Evolutionary conservation across 2,329 filamentous ascomycete genomes (phyloP), one percentile per base, ranked within the genome.

Genomic region (Didymella segeticola): DNA sequence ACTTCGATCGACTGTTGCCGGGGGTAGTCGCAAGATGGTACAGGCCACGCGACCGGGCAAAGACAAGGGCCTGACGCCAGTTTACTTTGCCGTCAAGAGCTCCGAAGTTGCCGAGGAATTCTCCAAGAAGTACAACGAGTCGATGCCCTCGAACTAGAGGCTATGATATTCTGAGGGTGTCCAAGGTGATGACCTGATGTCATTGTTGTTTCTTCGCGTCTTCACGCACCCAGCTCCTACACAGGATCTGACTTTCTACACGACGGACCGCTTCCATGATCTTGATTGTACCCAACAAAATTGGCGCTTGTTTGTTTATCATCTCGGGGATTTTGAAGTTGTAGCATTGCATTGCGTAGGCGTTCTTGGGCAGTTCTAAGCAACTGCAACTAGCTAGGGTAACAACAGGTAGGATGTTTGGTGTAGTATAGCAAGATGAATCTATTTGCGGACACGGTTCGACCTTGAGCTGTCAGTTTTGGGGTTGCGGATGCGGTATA

Each of bases 41-140:
- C 58, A 56, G 39, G 62, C 68, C 2, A 57, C 64, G 11, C 53
- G 62, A 11, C 58, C 67, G 7, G 60, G 58, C 8, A 63, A 67
- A 26, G 66, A 68, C 41, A 69, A 67, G 30, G 67, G 64, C 8
- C 42, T 68, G 15, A 49, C 45, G 5, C 58, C 58, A 2, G 53
- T 66, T n/a, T 62, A 60, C 29, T 65, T 71, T 36, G 62, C 62
- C 4, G 58, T 74, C 34, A 70, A 68, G 54, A 65, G 59, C 7
- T 36, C 60, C 9, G 71, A 71, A 19, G 56, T 67, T 17, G 70
- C 71, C 10, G 47, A 64, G n/a, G 66, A 69, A 38, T 67, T 75
- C 41, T 63, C 62, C 10, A 49, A 58, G 2, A 62, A 63, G 54
- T 72, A 70, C 56, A 72, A 71, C 29, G 62, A 62, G 34, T 64